Evolutionary conservation across 2,329 filamentous ascomycete genomes (phyloP).

Genomic region (Rhynchosporium secalis): DNA sequence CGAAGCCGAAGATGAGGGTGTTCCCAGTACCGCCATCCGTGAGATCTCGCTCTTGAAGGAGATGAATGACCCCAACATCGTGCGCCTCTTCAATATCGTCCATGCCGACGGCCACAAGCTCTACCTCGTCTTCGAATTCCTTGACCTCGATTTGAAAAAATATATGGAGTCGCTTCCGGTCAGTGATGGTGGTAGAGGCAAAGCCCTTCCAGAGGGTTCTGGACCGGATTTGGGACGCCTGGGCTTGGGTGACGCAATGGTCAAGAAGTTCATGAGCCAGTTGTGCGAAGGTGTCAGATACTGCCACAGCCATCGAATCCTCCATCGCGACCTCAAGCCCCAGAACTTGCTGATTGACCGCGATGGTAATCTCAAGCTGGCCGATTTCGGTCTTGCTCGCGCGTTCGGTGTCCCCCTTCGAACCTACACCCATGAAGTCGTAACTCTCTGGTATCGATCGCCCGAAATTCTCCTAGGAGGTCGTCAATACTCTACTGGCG

Average conservation of each 20-base stretch:
- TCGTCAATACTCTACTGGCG: conserved; percentile 88
- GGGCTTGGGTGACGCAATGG: conserved; percentile 75
- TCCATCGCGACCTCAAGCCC: conserved; percentile 87
- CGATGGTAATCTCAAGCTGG: conserved; percentile 86
- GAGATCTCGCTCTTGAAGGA: conserved; percentile 94
- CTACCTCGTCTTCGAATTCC: conserved; percentile 89
- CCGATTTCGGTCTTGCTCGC: conserved; percentile 85
- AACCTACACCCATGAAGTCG: conserved; percentile 93
- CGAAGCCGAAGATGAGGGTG: conserved; percentile 91
- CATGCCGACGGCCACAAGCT: conserved; percentile 94
- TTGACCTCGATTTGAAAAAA: conserved; percentile 90
- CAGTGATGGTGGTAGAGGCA: conserved; percentile 80
- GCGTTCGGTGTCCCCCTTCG: conserved; percentile 89
- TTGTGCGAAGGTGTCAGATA: conserved; percentile 81
- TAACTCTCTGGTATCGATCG: conserved; percentile 89
- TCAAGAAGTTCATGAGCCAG: conserved; percentile 93
- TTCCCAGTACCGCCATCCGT: conserved; percentile 88
- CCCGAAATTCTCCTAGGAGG: conserved; percentile 90
- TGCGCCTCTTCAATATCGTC: conserved; percentile 85
- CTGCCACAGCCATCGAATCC: conserved; percentile 83
- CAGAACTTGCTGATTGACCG: conserved; percentile 86
- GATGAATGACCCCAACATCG: conserved; percentile 89
- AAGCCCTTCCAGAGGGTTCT: conserved; percentile 78
- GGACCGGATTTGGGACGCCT: conserved; percentile 63
- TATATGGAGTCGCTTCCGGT: conserved; percentile 92